Evolutionary conservation across 164 flowering plant species (phyloP).

Genomic region (Piper betle): DNA sequence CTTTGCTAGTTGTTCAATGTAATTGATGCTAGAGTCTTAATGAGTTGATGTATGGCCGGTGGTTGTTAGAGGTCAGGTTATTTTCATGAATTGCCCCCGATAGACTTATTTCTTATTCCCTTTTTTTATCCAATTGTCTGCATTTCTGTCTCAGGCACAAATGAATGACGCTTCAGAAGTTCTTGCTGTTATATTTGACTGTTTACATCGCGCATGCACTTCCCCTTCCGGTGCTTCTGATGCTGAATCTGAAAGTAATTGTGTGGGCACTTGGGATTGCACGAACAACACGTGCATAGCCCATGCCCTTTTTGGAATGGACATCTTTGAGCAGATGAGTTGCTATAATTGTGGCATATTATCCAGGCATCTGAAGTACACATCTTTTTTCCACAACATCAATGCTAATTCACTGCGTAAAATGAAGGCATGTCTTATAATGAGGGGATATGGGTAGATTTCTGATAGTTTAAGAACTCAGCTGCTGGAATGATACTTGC

Average conservation of each 20-base stretch:
- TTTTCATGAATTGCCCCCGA: too few relatives aligned
- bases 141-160: constrained; percentile 49
- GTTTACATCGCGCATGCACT: constrained; percentile 71
- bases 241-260: constrained; percentile 43
- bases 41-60: too few relatives aligned
- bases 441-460: background rate
- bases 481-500: background rate
- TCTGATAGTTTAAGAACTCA: background rate
- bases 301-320: constrained; percentile 87
- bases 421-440: constrained; percentile 51
- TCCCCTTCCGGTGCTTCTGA: constrained; percentile 29
- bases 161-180: constrained; percentile 99
- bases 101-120: too few relatives aligned
- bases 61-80: too few relatives aligned
- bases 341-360: constrained; percentile 70
- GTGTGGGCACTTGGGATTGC: constrained; percentile 76
- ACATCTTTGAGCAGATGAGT: constrained; percentile 78
- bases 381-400: constrained; percentile 84
- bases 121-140: constrained; percentile 9
- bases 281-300: constrained; percentile 53
- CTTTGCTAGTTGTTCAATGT: too few relatives aligned
- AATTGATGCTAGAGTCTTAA: too few relatives aligned
- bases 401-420: constrained; percentile 92
- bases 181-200: constrained; percentile 76
- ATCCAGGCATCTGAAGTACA: constrained; percentile 79